Evolutionary conservation across 257 asterid genomes (phyloP).

Genomic region (Capsicum pubescens): DNA sequence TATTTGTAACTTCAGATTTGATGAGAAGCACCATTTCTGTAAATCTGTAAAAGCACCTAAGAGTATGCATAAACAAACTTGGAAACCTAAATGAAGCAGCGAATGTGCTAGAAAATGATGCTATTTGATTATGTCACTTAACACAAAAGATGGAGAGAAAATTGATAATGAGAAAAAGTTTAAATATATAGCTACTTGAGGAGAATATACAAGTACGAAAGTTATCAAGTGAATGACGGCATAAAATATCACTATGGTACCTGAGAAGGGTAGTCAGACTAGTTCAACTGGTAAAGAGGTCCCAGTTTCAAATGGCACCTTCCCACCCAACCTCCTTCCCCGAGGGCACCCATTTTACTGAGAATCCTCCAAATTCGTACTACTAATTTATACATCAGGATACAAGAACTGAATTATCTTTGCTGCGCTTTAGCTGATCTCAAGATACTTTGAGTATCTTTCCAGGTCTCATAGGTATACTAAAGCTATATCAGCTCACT

Average conservation of each 20-base stretch:
- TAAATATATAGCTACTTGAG: neutral
- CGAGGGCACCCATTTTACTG: conserved; percentile 12
- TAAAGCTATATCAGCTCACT: neutral
- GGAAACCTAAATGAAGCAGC: conserved; percentile 19
- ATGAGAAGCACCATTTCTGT: neutral
- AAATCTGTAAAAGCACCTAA: conserved; percentile 3
- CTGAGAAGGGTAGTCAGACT: conserved; percentile 8
- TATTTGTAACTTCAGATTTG: conserved; percentile 10
- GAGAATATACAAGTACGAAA: conserved; percentile 21
- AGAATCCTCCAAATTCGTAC: conserved; percentile 21
- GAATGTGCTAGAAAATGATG: neutral
- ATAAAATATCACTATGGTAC: neutral
- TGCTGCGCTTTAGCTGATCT: neutral
- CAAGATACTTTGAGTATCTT: neutral
- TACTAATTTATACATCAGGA: conserved; percentile 24
- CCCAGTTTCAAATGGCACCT: neutral
- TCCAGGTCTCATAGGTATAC: neutral
- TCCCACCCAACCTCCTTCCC: neutral
- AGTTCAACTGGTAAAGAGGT: conserved; percentile 20
- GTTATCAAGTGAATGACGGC: conserved; percentile 7
- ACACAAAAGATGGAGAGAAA: neutral
- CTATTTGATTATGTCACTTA: neutral
- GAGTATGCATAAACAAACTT: conserved; percentile 12
- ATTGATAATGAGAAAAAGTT: neutral
- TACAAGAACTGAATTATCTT: conserved; percentile 15